Conservation (phyloP, 768 basidiomycete genomes). For the Rubroboletus satanas region DNA sequence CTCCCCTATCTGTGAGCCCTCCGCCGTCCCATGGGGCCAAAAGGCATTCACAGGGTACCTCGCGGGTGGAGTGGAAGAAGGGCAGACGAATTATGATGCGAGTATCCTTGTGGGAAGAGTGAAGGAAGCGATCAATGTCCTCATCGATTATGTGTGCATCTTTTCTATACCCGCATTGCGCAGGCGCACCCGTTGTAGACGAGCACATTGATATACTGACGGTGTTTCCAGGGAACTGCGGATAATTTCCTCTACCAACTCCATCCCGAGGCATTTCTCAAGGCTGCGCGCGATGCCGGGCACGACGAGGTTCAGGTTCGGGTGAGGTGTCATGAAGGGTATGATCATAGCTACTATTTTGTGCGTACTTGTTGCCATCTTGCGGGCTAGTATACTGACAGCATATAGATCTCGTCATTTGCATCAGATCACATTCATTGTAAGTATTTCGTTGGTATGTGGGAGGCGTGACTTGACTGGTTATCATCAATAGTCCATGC, state of each 20-base stretch:
- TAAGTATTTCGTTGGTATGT: slow-evolving; percentile 36
- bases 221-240: slow-evolving; percentile 54
- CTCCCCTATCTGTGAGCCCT: slow-evolving; percentile 81
- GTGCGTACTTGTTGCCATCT: slow-evolving; percentile 36
- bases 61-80: slow-evolving; percentile 71
- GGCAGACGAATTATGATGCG: slow-evolving; percentile 72
- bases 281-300: slow-evolving; percentile 70
- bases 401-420: slow-evolving; percentile 78
- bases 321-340: slow-evolving; percentile 76
- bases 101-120: slow-evolving; percentile 69
- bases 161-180: background rate
- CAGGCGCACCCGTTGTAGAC: background rate
- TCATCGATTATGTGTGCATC: slow-evolving; percentile 78
- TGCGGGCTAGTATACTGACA: background rate
- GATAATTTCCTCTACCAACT: slow-evolving; percentile 89
- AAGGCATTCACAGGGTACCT: slow-evolving; percentile 91
- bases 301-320: slow-evolving; percentile 72
- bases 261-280: slow-evolving; percentile 83
- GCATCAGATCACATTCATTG: slow-evolving; percentile 87
- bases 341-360: slow-evolving; percentile 90
- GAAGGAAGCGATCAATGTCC: slow-evolving; percentile 66
- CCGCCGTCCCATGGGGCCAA: slow-evolving; percentile 83
- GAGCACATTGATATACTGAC: slow-evolving; percentile 1
- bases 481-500: slow-evolving; percentile 64
- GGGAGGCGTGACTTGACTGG: slow-evolving; percentile 5